phyloP scores from a whole-genome alignment of 768 basidiomycete genomes.

The Trametes meyenii region DNA sequence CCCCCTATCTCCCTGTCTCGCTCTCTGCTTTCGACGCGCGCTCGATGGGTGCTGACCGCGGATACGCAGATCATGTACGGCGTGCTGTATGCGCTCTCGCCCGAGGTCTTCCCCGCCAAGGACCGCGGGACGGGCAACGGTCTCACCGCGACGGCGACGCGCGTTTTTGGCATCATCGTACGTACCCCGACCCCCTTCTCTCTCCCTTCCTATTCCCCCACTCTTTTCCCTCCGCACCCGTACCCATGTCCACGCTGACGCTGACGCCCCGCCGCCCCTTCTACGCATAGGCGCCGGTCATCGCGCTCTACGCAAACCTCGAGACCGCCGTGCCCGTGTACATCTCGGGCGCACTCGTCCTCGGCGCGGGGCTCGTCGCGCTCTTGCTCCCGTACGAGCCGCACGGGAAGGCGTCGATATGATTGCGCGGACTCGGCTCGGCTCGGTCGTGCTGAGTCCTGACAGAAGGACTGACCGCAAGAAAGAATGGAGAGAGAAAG shows the following conservation, averaged over 20 bases:
- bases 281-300: constrained; percentile 47
- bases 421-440: constrained; percentile 18
- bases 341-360: constrained; percentile 64
- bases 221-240: too few relatives aligned
- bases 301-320: constrained; percentile 56
- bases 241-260: too few relatives aligned
- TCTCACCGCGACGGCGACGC: constrained; percentile 49
- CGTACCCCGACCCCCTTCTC: constrained; percentile 20
- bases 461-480: too few relatives aligned
- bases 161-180: constrained; percentile 60
- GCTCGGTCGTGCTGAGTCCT: too few relatives aligned
- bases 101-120: constrained; percentile 56
- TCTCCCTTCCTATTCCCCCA: too few relatives aligned
- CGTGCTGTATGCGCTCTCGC: constrained; percentile 40
- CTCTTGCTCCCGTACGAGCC: constrained; percentile 75
- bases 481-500: too few relatives aligned
- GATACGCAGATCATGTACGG: constrained; percentile 45
- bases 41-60: too few relatives aligned
- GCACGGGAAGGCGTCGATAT: constrained; percentile 72
- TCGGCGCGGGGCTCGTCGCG: constrained; percentile 60
- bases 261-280: too few relatives aligned
- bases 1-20: too few relatives aligned
- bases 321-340: constrained; percentile 71
- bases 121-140: constrained; percentile 58
- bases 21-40: too few relatives aligned